Evolutionary conservation across 164 flowering plant genomes (phyloP).

Genomic region (Chloranthus sessilifolius): DNA sequence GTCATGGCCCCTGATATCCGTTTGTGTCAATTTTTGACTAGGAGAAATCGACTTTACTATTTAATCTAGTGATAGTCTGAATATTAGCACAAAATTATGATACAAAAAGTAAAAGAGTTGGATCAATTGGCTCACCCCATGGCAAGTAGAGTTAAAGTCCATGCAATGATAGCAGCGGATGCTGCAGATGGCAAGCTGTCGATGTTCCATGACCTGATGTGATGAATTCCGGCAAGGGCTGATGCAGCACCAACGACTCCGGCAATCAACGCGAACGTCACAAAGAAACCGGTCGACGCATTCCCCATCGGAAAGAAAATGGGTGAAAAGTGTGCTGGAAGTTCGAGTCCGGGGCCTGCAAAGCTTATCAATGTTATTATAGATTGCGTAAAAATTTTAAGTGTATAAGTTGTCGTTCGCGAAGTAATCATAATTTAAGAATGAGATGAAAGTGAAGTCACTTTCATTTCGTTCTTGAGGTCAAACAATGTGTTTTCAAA

Average conservation of each 20-base stretch:
- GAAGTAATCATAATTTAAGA: too few relatives aligned
- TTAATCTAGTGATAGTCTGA: too few relatives aligned
- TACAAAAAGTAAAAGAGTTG: background rate
- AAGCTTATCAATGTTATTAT: too few relatives aligned
- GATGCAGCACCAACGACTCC: conserved; percentile 82
- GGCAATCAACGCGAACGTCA: conserved; percentile 61
- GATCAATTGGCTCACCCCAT: conserved; percentile 54
- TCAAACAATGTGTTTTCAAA: too few relatives aligned
- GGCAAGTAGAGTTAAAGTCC: conserved; percentile 80
- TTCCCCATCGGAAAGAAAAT: conserved; percentile 88
- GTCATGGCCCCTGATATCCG: too few relatives aligned
- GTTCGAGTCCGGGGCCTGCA: conserved; percentile 56
- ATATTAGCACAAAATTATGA: too few relatives aligned
- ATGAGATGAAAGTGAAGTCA: too few relatives aligned
- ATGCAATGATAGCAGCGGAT: conserved; percentile 63
- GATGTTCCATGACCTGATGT: conserved; percentile 46
- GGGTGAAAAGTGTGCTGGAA: conserved; percentile 86
- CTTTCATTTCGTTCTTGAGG: too few relatives aligned
- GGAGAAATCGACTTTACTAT: too few relatives aligned
- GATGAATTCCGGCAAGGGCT: conserved; percentile 51
- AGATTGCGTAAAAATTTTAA: too few relatives aligned
- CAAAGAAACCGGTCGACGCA: conserved; percentile 88
- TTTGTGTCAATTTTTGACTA: too few relatives aligned
- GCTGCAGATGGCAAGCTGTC: conserved; percentile 66
- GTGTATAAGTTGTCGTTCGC: too few relatives aligned